Evolutionary conservation across 257 asterid genomes (phyloP), one percentile per base, ranked within the genome.

Genomic region (Solanum medicagineum): DNA sequence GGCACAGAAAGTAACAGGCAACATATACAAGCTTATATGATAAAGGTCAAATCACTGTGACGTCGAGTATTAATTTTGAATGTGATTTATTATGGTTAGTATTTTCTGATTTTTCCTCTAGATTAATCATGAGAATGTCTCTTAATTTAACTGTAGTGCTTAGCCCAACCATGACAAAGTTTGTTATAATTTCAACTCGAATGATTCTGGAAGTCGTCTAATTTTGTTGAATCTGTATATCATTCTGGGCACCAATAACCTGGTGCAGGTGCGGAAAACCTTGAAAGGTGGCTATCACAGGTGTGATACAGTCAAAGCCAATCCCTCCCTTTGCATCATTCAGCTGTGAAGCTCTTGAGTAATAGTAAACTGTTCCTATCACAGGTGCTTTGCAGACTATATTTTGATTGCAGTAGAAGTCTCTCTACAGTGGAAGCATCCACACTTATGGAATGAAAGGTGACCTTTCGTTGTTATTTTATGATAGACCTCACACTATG

Each of bases 381-480:
- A 93, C 93, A 0, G 98, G 98, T 53, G 93, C 98, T 94, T 54
- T 96, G 91, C 54, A 94, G 94, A 88, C 98, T 87, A 40, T 94
- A 94, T 86, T 96, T 96, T 0, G 97, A 96, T 4, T 93, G 94
- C 60, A 94, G 90, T 84, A 96, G 86, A 93, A 84, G 49, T 92
- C 94, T 44, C 93, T 92, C 91, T 88, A 62, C 94, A 90, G 90
- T 92, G 47, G 93, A 88, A 82, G 91, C 92, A 83, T 96, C 97
- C 9, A 91, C 86, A 88, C 88, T 13, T 93, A 94, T 0, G 98
- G 98, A 59, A 93, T 90, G 83, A 92, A 94, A 6, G 99, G 98
- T 3, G 94, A 95, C 95, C 92, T 91, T 6, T 96, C 85, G 20
- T 93, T 93, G 16, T 14, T 97, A 91, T 86, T 90, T 93, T 75